Base-by-base conservation (phyloP, 2,329 filamentous ascomycete genomes). In the Graphiopsis chlorocephala region DNA sequence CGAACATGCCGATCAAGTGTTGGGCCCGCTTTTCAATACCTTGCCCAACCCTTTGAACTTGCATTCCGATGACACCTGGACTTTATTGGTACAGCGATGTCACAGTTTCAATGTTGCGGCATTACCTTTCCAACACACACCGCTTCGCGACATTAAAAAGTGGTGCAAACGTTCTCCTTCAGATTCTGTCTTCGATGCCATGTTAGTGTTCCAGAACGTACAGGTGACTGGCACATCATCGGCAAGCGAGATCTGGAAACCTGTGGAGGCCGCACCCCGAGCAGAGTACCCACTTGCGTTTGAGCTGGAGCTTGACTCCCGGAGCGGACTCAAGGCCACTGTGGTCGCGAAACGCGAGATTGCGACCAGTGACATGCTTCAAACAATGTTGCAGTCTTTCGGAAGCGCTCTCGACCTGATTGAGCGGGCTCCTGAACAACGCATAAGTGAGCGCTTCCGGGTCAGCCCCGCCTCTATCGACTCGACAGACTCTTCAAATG, bases 21-120 rank as follows among this genome's bases (percentile, higher is more conserved):
- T 95, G 48, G 94, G 93, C 0, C 93, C 94, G 0, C 79, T 97
- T 23, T 96, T 97, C 83, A 97, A 97, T 73, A 97, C 93, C 0
- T 80, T 97, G 1, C 92, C 93, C 0, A 92, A 90, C 73, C 83
- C 85, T 63, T 77, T 87, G 35, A 73, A 78, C 6, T 68, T 84
- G 15, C 66, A 77, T 7, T 68, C 75, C 0, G 72, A 76, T 0
- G 79, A 83, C 4, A 86, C 82, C 0, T 92, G 90, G 86, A 74
- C 78, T 0, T 81, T 85, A 0, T 75, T 92, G 1, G 80, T 92
- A 25, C 80, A 78, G 17, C 78, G 80, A 59, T 91, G 90, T 66
- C 92, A 97, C 70, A 78, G 86, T 0, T 92, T 90, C 73, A 92
- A 91, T 72, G 84, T 87, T 1, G 79, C 84, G 0, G 83, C 86